Base-by-base conservation (phyloP, 495 filamentous ascomycete species). In the Jackrogersella minutella region DNA sequence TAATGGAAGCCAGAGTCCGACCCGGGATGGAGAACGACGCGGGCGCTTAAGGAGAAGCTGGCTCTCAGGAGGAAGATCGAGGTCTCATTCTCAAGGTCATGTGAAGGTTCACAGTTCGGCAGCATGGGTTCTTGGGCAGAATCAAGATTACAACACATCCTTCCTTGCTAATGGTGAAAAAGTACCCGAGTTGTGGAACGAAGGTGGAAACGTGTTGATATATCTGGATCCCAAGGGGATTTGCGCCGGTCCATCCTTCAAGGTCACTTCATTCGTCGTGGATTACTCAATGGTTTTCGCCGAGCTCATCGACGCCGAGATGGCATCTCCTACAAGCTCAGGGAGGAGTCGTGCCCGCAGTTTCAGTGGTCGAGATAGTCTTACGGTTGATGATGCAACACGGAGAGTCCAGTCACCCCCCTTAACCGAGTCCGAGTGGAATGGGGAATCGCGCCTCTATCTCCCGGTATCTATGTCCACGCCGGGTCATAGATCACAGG, bases 121-220 rank as follows among this genome's bases (percentile, higher is more conserved):
- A 16, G 89, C 89, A 24, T 92, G 90, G 90, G 82, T 84, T 81
- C 10, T 78, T 82, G 51, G 82, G 79, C 53, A 81, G 81, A 86
- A 82, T 56, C 79, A 85, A 6, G 81, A 86, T 19, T 93, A 92
- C 53, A 89, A 89, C 67, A 69, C 85, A 8, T 73, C 80, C 6
- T 79, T 82, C 8, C 70, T 93, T 41, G 65, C 80, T 0, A 80
- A 82, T 62, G 86, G 86, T 10, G 86, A 89, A 43, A 88, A 86
- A 79, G 85, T 96, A 9, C 82, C 87, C 0, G 96, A 98, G 77
- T 76, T 99, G 26, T 98, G 96, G 96, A 89, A 93, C 66, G 90
- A 95, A 33, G 72, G 82, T 39, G 92, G 90, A 16, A 90, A 94
- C 72, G 90, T 92, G n/a, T 87, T 87, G 54, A 85, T 99, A 22